These are phyloP conservation scores for Castanospermum australe DNA, from an alignment of 306 rosid species.

Conservation along the genomic window DNA sequence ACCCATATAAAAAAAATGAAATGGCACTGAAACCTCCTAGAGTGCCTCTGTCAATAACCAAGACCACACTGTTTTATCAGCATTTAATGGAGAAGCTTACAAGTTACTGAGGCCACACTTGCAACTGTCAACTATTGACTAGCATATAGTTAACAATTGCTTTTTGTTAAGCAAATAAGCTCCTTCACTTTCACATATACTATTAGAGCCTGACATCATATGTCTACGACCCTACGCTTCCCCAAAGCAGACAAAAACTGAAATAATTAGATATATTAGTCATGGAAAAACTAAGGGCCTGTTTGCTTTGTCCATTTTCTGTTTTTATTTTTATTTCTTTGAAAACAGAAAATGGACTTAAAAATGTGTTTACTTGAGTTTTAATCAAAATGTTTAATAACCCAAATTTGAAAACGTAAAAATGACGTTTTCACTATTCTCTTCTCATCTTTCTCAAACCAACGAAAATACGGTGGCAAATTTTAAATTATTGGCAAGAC, in stretches of 20 bases:
- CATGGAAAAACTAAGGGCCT: neutral
- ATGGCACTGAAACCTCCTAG: neutral
- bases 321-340: no score
- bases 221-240: neutral
- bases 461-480: no score
- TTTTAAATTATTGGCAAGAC: no score
- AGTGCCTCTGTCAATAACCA: neutral
- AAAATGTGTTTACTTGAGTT: no score
- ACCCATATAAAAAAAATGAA: neutral
- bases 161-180: neutral
- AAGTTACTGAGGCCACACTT: no score
- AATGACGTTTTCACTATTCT: no score
- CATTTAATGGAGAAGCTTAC: neutral
- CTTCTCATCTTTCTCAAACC: no score
- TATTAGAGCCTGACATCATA: neutral
- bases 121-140: neutral
- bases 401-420: no score
- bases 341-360: no score
- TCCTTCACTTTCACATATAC: neutral
- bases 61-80: slow-evolving; percentile 1
- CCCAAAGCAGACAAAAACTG: slow-evolving; percentile 8
- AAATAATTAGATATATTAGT: neutral
- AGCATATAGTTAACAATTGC: neutral
- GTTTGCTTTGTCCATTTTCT: no score
- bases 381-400: no score